A percentile compares a stretch with the other conserved stretches of the same genome.
phyloP scores from a whole-genome alignment of 495 filamentous ascomycete species.

The Jackrogersella minutella region DNA sequence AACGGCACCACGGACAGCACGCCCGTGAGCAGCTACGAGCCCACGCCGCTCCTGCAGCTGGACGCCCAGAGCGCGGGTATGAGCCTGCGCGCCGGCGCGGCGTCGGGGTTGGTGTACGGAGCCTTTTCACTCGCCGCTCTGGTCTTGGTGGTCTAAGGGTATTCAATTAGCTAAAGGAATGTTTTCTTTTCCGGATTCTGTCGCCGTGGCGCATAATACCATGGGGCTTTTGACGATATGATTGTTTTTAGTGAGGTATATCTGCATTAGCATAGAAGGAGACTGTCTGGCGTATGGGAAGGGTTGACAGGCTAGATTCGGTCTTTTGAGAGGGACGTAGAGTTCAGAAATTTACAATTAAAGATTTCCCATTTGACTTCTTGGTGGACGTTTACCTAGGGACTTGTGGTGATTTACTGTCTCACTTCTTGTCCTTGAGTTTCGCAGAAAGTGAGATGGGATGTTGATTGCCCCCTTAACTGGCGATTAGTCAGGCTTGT shows the following conservation, averaged over 20 bases:
- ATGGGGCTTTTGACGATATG: background rate
- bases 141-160: constrained; percentile 10
- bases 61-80: constrained; percentile 2
- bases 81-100: background rate
- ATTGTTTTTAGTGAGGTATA: background rate
- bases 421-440: background rate
- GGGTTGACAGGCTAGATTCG: background rate
- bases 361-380: background rate
- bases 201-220: background rate
- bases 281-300: background rate
- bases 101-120: constrained; percentile 20
- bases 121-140: constrained; percentile 18
- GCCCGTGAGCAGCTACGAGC: constrained; percentile 46
- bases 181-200: background rate
- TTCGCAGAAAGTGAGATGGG: background rate
- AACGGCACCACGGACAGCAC: constrained; percentile 68
- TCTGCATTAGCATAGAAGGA: background rate
- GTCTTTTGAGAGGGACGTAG: background rate
- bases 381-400: background rate
- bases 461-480: no score
- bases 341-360: background rate
- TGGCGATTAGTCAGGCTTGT: no score
- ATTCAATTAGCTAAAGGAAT: background rate
- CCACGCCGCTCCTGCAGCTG: constrained; percentile 28
- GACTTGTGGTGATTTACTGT: background rate